Conservation (phyloP, 768 basidiomycete genomes). For the Pleurotus citrinopileatus region DNA sequence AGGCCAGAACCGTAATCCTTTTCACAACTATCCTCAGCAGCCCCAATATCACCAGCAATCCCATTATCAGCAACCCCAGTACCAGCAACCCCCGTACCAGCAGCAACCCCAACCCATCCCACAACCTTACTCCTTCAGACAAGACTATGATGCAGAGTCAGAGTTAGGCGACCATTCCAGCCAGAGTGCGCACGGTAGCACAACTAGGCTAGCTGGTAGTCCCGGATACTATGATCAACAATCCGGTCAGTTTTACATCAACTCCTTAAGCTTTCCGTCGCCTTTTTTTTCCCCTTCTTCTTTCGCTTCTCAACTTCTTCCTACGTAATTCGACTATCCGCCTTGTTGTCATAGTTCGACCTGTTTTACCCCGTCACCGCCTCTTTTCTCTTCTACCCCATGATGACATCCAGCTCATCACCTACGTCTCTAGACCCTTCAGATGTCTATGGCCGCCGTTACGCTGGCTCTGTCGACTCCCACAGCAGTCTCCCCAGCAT, state of each 20-base stretch:
- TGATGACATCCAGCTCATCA: slow-evolving; percentile 8
- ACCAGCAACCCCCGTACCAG: not conserved
- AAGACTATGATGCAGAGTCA: slow-evolving; percentile 38
- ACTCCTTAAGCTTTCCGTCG: slow-evolving; percentile 9
- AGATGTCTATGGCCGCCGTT: slow-evolving; percentile 38
- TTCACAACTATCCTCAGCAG: slow-evolving; percentile 13
- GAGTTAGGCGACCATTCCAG: slow-evolving; percentile 32
- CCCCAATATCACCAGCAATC: slow-evolving; percentile 11
- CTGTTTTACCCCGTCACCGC: slow-evolving; percentile 7
- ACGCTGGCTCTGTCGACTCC: slow-evolving; percentile 58
- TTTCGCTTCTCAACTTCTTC: not conserved
- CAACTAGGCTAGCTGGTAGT: slow-evolving; percentile 31
- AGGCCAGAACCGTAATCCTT: slow-evolving; percentile 14
- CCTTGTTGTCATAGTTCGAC: slow-evolving; percentile 12
- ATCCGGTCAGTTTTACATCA: slow-evolving; percentile 15
- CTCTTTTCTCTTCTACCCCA: slow-evolving; percentile 11
- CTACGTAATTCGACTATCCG: slow-evolving; percentile 30
- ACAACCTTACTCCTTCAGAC: slow-evolving; percentile 17
- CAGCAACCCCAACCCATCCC: slow-evolving; percentile 7
- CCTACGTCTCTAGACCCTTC: slow-evolving; percentile 26
- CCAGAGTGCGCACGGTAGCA: slow-evolving; percentile 22
- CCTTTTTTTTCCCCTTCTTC: slow-evolving; percentile 4
- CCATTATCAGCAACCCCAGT: not conserved
- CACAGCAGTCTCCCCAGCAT: slow-evolving; percentile 57
- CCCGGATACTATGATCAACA: slow-evolving; percentile 22